Evolutionary conservation across 345 rosid genomes (phyloP), one percentile per base, ranked within the genome.

Genomic region (Hibiscus syriacus): DNA sequence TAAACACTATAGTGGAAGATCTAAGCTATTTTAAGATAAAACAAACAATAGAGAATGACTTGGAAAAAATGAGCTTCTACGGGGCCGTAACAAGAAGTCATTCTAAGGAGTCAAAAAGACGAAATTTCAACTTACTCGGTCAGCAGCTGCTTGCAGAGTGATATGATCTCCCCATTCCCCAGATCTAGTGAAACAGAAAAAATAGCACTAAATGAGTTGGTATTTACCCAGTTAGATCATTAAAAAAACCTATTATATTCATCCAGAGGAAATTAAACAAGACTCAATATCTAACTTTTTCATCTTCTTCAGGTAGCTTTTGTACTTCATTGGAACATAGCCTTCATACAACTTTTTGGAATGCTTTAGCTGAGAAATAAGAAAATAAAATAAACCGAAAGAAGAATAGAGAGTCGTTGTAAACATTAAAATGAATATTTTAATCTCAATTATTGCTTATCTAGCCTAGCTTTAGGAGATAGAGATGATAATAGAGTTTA

Each of bases 81-180:
- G 12, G 32, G 66, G 30, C 1, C 36, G 11, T 36, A 34, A 19
- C 8, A 65, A 26, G 27, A 11, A 45, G 34, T 23, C 55, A 68
- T 26, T 17, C 22, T 12, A 54, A 55, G 49, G 22, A 62, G 57
- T 67, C 6, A 30, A 45, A 23, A 53, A 53, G 30, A 71, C 45
- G 63, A 67, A 69, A 62, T n/a, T 11, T 62, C 48, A 9, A 82
- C 90, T 87, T 79, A 92, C 98, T 50, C 85, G 76, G 82, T 92
- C 98, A 70, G 98, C 98, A 41, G 98, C 98, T 71, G 97, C 97
- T 83, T 92, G 98, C 55, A 90, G 81, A 69, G 97, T 92, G 25
- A 92, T 76, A 76, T 92, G 98, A 76, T 92, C 98, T 53, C 98
- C 98, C 98, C 98, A 92, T 82, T 92, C 98, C 65, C 97, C 98